phyloP scores from a whole-genome alignment of 1,284 basidiomycete species.

The Phellopilus nigrolimitatus region DNA sequence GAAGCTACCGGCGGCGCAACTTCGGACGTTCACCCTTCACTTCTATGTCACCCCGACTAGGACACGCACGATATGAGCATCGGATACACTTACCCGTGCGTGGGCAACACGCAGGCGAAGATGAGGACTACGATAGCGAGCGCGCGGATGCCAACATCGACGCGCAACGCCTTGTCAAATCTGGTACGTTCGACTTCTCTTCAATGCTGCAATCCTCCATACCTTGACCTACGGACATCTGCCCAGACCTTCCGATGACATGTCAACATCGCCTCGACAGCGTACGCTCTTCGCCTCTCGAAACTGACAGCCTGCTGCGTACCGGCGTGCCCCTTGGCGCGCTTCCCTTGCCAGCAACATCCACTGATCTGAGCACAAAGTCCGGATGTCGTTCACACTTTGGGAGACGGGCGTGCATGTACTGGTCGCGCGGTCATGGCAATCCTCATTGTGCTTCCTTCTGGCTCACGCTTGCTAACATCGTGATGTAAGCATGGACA shows the following conservation, averaged over 20 bases:
- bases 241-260: not conserved
- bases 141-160: too few relatives aligned
- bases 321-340: not conserved
- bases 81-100: not conserved
- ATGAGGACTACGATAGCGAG: not conserved
- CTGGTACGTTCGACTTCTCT: too few relatives aligned
- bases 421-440: not conserved
- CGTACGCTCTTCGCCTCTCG: not conserved
- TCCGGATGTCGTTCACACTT: constrained; percentile 5
- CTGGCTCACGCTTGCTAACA: constrained; percentile 15
- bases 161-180: not conserved
- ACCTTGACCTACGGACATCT: not conserved
- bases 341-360: not conserved
- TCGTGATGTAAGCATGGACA: constrained; percentile 6
- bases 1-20: not conserved
- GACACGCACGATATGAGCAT: not conserved
- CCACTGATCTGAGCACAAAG: not conserved
- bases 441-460: constrained; percentile 14
- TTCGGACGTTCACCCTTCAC: too few relatives aligned
- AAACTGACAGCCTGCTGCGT: constrained; percentile 4
- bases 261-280: not conserved
- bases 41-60: not conserved
- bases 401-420: constrained; percentile 8
- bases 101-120: not conserved
- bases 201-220: too few relatives aligned